Base-by-base conservation (phyloP, 1,284 basidiomycete species). In the Cryptococcus wingfieldii region DNA sequence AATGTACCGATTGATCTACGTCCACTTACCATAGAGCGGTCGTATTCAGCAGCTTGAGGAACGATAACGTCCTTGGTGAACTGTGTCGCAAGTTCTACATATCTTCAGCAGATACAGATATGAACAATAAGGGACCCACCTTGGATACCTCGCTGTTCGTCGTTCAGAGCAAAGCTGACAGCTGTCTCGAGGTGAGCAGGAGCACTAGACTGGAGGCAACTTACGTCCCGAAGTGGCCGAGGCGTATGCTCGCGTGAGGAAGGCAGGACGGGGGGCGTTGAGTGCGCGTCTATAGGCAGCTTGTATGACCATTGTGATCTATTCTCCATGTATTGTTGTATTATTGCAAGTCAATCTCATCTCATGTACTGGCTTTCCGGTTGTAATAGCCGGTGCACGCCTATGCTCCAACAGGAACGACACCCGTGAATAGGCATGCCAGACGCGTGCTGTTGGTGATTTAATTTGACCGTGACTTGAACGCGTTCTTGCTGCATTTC, bases 51-150 rank as follows among this genome's bases (percentile, higher is more conserved):
- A 2, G 81, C 81, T 7, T 72, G 74, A 10, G 81, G 81, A 38
- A 80, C 74, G 60, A 83, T 80, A 53, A 78, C 69, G 48, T 82
- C 80, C 13, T 70, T 67, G 0, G 79, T 72, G 58, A 83, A 83
- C 53, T 68, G 68, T 46, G 75, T 66, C 0, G 81, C 80, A 4
- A 83, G 74, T 16, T 82, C 80, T 80, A 56, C 0, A 9, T 14
- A 28, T 9, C 41, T 10, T 42, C n/a, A 28, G n/a, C 13, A 18
- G 25, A 13, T 18, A 12, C 18, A 4, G 16, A 31, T 28, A 18
- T 14, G 8, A 13, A 31, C 8, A 5, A 16, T 1, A 4, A 23
- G 10, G 13, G 8, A 53, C 64, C 48, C 42, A 71, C 73, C 73
- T 58, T 72, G 66, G 54, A 76, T 74, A 12, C 66, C 70, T 2